Evolutionary conservation across 192 early-diverging fungal species (phyloP), one percentile per base, ranked within the genome.

Genomic region (Bifiguratus adelaidae): DNA sequence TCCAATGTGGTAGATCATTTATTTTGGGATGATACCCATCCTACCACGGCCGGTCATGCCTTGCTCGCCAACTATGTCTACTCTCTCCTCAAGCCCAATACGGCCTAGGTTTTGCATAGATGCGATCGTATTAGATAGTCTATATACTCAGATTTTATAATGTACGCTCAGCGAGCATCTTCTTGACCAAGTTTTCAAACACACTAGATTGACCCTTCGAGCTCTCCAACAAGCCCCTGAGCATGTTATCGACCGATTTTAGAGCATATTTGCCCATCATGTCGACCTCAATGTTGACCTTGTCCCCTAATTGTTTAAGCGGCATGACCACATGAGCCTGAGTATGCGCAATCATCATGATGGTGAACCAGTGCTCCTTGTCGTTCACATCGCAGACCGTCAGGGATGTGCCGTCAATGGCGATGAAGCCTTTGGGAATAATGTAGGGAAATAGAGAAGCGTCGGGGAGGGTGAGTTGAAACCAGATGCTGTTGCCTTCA

Each of bases 301-400:
- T 61, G 41, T 77, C 76, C 2, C 89, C 91, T 9, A 78, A 55
- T 24, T 71, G 54, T 62, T 86, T 84, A 7, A 34, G 52, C 4
- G 90, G 47, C 71, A 97, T 75, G 19, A 88, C 82, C 13, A 95
- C 88, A 27, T 82, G 70, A 7, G 55, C 50, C 67, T 92, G 93
- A 2, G 92, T 95, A 60, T 99, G 81, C 7, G 92, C 84, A 54
- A 99, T 89, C 67, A 99, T 75, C 93, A 97, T 97, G 44, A 99
- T 83, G 4, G 73, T 76, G 57, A 99, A 99, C 44, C 75, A 80
- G 23, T 75, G 59, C 30, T 81, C 66, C 11, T 53, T 44, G 34
- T 83, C 75, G 52, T 95, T 80, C 27, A 96, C 92, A 44, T 86
- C 84, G 29, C 85, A 84, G 1, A 99, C 86, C 4, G 96, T 99